Percentiles rank a stretch among this genome's conserved stretches.
Evolutionary conservation across 140 eudicot species (phyloP).

Genomic region (Ambrosia hybrid): DNA sequence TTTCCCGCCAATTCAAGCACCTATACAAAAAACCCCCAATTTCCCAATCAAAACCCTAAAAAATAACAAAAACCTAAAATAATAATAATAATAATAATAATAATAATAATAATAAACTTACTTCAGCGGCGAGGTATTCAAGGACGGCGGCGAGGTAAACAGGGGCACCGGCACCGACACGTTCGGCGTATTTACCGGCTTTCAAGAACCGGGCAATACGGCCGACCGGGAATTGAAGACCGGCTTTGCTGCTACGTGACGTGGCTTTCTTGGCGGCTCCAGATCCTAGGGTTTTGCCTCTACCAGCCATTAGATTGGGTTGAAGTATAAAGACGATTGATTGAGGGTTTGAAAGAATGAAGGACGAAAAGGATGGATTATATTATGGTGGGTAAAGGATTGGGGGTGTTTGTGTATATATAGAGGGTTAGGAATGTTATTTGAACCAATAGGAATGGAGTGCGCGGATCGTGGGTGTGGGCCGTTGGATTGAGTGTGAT

Average conservation of each 20-base stretch:
- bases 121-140: slow-evolving; percentile 97
- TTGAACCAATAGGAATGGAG: slow-evolving; percentile 41
- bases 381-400: neutral
- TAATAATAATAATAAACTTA: slow-evolving; percentile 16
- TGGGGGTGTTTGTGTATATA: slow-evolving; percentile 33
- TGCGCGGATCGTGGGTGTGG: slow-evolving; percentile 33
- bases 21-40: slow-evolving; percentile 19
- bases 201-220: slow-evolving; percentile 50
- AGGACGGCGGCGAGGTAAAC: slow-evolving; percentile 95
- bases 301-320: slow-evolving; percentile 33
- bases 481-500: slow-evolving; percentile 46
- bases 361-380: neutral
- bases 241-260: slow-evolving; percentile 55
- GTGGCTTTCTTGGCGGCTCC: slow-evolving; percentile 47
- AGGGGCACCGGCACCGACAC: slow-evolving; percentile 98
- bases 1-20: slow-evolving; percentile 72
- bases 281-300: slow-evolving; percentile 49
- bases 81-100: no score
- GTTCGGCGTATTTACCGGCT: slow-evolving; percentile 61
- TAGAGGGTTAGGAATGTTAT: slow-evolving; percentile 10
- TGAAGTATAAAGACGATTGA: neutral
- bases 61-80: neutral
- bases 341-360: neutral
- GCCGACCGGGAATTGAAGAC: slow-evolving; percentile 52
- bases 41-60: neutral